Evolutionary conservation across 192 early-diverging fungal genomes (phyloP).

Genomic region (Allomyces macrogynus): DNA sequence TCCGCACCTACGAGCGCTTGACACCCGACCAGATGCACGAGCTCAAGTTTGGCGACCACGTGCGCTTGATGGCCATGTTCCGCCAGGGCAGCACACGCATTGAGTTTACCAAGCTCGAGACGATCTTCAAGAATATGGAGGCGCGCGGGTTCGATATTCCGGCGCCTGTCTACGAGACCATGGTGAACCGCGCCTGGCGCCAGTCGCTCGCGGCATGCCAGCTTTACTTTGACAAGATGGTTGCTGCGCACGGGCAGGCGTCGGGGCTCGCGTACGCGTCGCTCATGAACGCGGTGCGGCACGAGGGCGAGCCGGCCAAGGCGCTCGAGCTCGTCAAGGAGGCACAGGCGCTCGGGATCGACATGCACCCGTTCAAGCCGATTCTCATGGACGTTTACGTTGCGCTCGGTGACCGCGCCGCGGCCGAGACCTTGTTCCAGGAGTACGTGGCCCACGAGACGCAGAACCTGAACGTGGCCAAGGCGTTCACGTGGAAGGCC

Average conservation of each 20-base stretch:
- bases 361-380: background rate
- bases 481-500: background rate
- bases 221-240: background rate
- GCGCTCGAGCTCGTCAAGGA: background rate
- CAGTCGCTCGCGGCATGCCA: background rate
- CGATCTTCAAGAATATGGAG: background rate
- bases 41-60: background rate
- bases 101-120: background rate
- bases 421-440: background rate
- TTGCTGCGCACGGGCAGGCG: background rate
- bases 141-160: background rate
- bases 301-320: background rate
- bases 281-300: background rate
- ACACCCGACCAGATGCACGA: background rate
- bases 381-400: background rate
- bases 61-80: background rate
- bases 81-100: background rate
- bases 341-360: background rate
- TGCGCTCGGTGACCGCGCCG: background rate
- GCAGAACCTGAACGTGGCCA: background rate
- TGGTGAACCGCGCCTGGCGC: background rate
- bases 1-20: background rate
- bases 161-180: background rate
- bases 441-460: background rate
- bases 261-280: background rate